Percentiles rank a stretch among this genome's conserved stretches.
Evolutionary conservation across 2,329 filamentous ascomycete species (phyloP).

Genomic region (Nakataea oryzae): DNA sequence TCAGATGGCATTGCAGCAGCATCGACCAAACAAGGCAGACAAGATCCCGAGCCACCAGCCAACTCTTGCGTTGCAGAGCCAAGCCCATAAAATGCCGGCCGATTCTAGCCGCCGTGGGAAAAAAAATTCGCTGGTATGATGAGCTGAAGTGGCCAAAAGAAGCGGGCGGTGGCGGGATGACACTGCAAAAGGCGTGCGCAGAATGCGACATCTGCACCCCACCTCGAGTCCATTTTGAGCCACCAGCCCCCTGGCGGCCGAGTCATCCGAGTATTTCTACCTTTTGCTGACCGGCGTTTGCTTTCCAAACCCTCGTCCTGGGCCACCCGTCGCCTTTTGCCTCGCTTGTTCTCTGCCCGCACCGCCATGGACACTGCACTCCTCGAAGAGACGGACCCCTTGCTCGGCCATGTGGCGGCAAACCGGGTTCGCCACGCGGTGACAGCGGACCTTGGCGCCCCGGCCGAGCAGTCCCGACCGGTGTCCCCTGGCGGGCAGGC

Average conservation of each 20-base stretch:
- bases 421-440: background rate
- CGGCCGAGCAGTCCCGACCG: background rate
- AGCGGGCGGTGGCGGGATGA: background rate
- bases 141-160: background rate
- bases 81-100: too few relatives aligned
- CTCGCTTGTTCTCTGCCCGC: background rate
- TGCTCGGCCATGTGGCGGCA: background rate
- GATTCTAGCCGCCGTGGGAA: too few relatives aligned
- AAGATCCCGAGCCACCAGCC: too few relatives aligned
- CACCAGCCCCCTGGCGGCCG: too few relatives aligned
- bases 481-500: conserved; percentile 24
- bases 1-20: too few relatives aligned
- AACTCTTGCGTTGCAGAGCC: too few relatives aligned
- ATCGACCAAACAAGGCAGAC: too few relatives aligned
- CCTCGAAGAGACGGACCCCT: background rate
- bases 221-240: too few relatives aligned
- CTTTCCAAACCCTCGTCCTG: background rate
- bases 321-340: background rate
- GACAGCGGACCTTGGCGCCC: background rate
- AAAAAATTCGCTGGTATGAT: too few relatives aligned
- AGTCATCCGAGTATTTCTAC: background rate
- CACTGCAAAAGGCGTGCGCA: background rate
- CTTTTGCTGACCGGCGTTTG: background rate
- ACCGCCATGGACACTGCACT: background rate
- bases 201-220: too few relatives aligned